A percentile compares a stretch with the other conserved stretches of the same genome.
Conservation (phyloP, 2,329 filamentous ascomycete genomes). For the Colletotrichum incanum region DNA sequence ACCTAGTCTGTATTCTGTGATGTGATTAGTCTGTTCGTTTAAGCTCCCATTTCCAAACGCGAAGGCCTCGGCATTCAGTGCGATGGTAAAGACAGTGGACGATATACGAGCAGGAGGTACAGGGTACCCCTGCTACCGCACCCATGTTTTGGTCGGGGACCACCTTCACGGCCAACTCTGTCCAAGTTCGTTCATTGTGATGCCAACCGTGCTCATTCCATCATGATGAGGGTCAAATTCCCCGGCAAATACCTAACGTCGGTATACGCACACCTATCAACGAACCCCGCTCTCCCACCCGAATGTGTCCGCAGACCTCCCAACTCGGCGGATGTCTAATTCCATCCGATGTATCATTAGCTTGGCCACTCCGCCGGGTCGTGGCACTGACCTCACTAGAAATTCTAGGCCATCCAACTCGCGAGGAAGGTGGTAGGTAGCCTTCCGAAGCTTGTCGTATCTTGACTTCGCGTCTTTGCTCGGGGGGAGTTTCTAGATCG, state of each 20-base stretch:
- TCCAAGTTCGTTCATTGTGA: not conserved
- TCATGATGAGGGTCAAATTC: not conserved
- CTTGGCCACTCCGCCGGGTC: conserved; percentile 1
- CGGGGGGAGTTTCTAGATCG: conserved; percentile 6
- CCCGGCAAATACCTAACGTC: not conserved
- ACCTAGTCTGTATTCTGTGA: not conserved
- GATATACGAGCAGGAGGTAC: not conserved
- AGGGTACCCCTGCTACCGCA: not conserved
- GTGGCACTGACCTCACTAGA: not conserved
- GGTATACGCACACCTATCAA: not conserved
- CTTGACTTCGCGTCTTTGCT: not conserved
- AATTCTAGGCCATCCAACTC: not conserved
- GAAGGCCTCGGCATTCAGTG: not conserved
- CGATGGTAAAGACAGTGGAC: no score
- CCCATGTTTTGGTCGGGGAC: not conserved
- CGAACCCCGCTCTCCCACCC: not conserved
- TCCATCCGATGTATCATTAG: not conserved
- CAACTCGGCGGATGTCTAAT: not conserved
- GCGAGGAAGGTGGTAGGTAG: not conserved
- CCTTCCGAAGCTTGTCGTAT: not conserved
- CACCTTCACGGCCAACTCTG: not conserved
- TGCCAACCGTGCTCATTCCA: not conserved
- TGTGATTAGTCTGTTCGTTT: not conserved
- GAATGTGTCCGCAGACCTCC: no score
- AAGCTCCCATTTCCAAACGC: not conserved